A percentile compares a stretch with the other conserved stretches of the same genome.
These are phyloP conservation scores for Talinum fruticosum DNA, from an alignment of 148 eudicot genomes.

Conservation along the genomic window DNA sequence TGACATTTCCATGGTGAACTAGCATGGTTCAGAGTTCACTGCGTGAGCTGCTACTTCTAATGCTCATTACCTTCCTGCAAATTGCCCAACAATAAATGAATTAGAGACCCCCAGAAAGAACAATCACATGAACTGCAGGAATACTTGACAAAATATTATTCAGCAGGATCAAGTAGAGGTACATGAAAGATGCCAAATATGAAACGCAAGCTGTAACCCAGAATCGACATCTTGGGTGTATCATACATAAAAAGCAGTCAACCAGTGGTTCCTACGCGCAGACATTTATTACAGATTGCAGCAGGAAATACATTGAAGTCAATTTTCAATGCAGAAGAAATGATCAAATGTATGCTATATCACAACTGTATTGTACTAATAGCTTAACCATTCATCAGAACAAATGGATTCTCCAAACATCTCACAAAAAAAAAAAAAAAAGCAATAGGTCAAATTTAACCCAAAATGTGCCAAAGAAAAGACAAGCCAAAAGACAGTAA, in stretches of 20 bases:
- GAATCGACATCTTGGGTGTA: not conserved
- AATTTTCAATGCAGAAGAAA: not conserved
- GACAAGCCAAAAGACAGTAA: not conserved
- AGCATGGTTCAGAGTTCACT: constrained; percentile 3
- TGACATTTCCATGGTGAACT: not conserved
- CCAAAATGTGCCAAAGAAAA: not conserved
- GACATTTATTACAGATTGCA: not conserved
- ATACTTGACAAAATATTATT: not conserved
- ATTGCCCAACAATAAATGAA: not conserved
- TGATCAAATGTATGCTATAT: not conserved
- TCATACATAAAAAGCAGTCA: not conserved
- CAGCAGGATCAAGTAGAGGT: not conserved
- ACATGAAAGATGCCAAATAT: not conserved
- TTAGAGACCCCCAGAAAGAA: not conserved
- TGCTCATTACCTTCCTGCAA: constrained; percentile 20
- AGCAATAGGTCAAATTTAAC: not conserved
- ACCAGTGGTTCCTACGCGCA: not conserved
- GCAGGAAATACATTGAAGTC: not conserved
- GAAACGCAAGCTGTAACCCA: not conserved
- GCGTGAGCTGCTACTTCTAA: not conserved
- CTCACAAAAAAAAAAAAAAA: not conserved
- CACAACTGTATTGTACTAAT: not conserved
- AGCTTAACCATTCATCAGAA: not conserved
- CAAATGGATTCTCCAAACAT: not conserved
- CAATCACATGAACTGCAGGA: not conserved